Evolutionary conservation across 2,329 filamentous ascomycete genomes (phyloP).

Genomic region (Plectosphaerella sp.): DNA sequence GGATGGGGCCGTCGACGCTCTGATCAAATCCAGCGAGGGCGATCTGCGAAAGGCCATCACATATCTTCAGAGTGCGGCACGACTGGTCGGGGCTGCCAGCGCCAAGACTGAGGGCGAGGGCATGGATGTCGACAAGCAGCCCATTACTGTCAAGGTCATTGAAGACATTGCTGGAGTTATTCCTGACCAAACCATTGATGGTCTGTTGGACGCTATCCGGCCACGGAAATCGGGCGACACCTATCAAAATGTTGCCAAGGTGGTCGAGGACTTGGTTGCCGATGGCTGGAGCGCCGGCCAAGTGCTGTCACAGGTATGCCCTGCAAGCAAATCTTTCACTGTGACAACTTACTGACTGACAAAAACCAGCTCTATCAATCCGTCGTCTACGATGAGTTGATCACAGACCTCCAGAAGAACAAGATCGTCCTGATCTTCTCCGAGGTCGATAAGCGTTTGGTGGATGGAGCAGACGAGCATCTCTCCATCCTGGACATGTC

Average conservation of each 20-base stretch:
- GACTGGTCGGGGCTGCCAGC: slow-evolving; percentile 68
- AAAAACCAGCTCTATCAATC: slow-evolving; percentile 67
- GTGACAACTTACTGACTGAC: background rate
- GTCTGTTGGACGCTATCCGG: slow-evolving; percentile 70
- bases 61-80: slow-evolving; percentile 88
- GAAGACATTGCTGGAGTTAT: slow-evolving; percentile 97
- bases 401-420: slow-evolving; percentile 83
- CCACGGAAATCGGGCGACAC: slow-evolving; percentile 59
- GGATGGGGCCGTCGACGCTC: slow-evolving; percentile 72
- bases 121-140: slow-evolving; percentile 55
- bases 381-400: slow-evolving; percentile 77
- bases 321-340: background rate
- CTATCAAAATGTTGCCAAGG: slow-evolving; percentile 71
- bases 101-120: slow-evolving; percentile 49
- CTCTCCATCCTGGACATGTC: slow-evolving; percentile 82
- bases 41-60: slow-evolving; percentile 96
- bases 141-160: slow-evolving; percentile 72
- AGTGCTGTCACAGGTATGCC: slow-evolving; percentile 69
- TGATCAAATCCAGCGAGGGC: slow-evolving; percentile 86
- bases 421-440: slow-evolving; percentile 86
- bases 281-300: slow-evolving; percentile 97
- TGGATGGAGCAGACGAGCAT: slow-evolving; percentile 95
- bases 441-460: slow-evolving; percentile 87
- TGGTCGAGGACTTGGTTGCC: slow-evolving; percentile 86
- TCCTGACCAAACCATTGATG: slow-evolving; percentile 67